Evolutionary conservation across 2,329 filamentous ascomycete species (phyloP).

Genomic region (Bipolaris oryzae): DNA sequence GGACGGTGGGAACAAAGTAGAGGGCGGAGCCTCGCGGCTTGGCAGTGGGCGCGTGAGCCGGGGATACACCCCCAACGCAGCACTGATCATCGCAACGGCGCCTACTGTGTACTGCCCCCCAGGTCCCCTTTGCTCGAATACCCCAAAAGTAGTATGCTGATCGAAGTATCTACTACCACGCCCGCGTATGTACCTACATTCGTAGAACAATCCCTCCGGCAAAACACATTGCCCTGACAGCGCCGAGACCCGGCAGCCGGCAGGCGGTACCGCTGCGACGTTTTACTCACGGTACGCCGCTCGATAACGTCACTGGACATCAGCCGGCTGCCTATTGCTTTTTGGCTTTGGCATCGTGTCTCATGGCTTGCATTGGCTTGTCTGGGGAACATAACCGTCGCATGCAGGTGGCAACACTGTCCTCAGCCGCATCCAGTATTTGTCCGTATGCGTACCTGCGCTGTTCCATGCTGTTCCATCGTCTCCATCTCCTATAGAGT

Average conservation of each 20-base stretch:
- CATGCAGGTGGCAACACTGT: not conserved
- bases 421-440: not conserved
- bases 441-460: not conserved
- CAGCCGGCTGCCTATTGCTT: not conserved
- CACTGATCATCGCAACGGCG: constrained; percentile 9
- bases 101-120: not conserved
- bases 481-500: not conserved
- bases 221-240: no score
- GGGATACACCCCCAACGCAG: not conserved
- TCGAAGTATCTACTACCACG: no score
- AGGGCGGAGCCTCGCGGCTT: constrained; percentile 6
- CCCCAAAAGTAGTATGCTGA: no score
- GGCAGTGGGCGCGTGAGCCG: constrained; percentile 8
- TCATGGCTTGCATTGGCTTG: not conserved
- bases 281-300: not conserved
- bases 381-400: not conserved
- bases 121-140: no score
- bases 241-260: not conserved
- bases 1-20: constrained; percentile 1
- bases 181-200: no score
- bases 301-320: constrained; percentile 1
- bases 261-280: not conserved
- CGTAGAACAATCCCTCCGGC: no score
- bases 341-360: not conserved
- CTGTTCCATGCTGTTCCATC: not conserved